A percentile compares a stretch with the other conserved stretches of the same genome.
phyloP scores from a whole-genome alignment of 768 basidiomycete species.

The Cystofilobasidium ferigula region DNA sequence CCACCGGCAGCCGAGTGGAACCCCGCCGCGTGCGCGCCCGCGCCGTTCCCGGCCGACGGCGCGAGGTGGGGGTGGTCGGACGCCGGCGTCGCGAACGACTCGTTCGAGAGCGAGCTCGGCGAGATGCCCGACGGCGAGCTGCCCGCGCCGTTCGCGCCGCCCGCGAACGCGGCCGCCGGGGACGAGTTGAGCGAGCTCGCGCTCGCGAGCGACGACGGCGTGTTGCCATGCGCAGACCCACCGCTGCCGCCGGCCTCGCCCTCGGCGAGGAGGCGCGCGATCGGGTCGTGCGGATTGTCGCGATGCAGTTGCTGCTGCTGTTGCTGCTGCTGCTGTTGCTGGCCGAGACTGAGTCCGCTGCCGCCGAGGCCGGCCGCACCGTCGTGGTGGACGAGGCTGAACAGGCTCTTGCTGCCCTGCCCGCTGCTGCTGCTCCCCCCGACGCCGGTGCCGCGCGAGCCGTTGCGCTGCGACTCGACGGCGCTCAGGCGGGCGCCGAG shows the following conservation, averaged over 20 bases:
- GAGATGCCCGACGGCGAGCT: constrained; percentile 12
- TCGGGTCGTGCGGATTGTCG: constrained; percentile 16
- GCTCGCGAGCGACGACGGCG: not conserved
- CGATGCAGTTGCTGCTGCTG: not conserved
- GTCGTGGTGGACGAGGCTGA: constrained; percentile 2
- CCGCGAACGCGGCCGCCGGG: not conserved
- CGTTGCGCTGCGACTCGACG: not conserved
- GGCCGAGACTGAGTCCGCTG: not conserved
- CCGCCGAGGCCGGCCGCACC: not conserved
- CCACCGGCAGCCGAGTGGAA: too few species aligned
- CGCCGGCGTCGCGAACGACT: constrained; percentile 12
- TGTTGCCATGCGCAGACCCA: not conserved
- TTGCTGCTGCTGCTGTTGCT: not conserved
- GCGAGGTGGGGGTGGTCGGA: not conserved
- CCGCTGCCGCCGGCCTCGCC: not conserved
- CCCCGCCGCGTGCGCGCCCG: not conserved
- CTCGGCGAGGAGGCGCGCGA: constrained; percentile 13
- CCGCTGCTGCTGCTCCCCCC: not conserved
- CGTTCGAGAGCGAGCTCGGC: constrained; percentile 12
- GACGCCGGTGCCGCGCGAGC: not conserved
- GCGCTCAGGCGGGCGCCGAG: constrained; percentile 3
- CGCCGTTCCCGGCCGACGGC: not conserved
- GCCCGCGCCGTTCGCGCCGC: too few species aligned
- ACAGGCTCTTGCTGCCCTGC: not conserved
- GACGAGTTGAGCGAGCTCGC: not conserved